A percentile compares a stretch with the other conserved stretches of the same genome.
Conservation (phyloP, 2,329 filamentous ascomycete species). For the Claviceps sp. region DNA sequence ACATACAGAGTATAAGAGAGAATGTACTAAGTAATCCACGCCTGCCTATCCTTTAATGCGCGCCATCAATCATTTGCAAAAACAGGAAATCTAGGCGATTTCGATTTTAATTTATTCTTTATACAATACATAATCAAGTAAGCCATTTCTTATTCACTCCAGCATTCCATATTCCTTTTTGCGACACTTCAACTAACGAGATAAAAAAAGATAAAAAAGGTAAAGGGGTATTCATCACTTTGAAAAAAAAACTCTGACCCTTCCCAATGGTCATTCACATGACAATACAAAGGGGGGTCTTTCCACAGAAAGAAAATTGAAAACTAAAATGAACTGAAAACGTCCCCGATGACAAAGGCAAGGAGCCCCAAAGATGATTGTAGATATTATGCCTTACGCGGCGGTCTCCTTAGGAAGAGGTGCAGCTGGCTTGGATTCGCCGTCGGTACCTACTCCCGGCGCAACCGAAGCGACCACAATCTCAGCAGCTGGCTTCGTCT, state of each 20-base stretch:
- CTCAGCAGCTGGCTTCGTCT: constrained; percentile 1
- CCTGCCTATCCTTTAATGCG: too few relatives aligned
- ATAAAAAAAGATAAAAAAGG: background rate
- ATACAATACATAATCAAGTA: too few relatives aligned
- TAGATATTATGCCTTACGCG: background rate
- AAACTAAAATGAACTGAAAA: background rate
- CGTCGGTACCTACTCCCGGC: constrained; percentile 2
- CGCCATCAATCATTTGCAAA: too few relatives aligned
- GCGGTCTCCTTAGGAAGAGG: constrained; percentile 3
- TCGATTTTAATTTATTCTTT: too few relatives aligned
- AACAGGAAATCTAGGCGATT: too few relatives aligned
- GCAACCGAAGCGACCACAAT: background rate
- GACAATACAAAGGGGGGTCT: background rate
- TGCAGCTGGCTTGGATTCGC: constrained; percentile 4
- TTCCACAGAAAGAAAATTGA: background rate
- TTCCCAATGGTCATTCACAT: background rate
- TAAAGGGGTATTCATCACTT: constrained; percentile 5
- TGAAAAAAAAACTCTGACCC: background rate
- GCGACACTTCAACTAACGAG: too few relatives aligned
- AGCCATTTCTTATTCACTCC: too few relatives aligned
- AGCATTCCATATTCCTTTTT: background rate
- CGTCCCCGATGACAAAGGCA: background rate
- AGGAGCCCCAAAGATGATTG: background rate
- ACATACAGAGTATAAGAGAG: too few relatives aligned
- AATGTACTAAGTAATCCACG: too few relatives aligned